Conservation (phyloP, 441 rosid genomes). For the California macrophylla region DNA sequence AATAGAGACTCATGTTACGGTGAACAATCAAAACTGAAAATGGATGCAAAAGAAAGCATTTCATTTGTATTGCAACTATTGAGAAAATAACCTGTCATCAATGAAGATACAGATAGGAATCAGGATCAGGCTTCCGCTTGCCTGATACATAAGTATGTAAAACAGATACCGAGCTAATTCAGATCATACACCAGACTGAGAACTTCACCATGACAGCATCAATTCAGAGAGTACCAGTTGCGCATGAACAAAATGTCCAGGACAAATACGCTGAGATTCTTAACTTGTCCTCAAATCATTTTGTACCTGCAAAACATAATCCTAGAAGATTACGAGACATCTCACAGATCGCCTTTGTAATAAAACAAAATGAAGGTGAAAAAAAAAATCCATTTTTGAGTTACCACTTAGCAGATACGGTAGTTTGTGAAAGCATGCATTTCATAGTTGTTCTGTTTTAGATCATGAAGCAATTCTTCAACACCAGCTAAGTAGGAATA, state of each 20-base stretch:
- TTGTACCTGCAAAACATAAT: slow-evolving; percentile 41
- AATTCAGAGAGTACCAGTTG: slow-evolving; percentile 38
- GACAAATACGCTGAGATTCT: slow-evolving; percentile 60
- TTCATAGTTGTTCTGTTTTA: slow-evolving; percentile 50
- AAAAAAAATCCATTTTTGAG: slow-evolving; percentile 7
- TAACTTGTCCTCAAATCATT: slow-evolving; percentile 67
- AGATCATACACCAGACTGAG: no score
- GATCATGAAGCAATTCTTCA: slow-evolving; percentile 47
- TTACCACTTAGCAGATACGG: slow-evolving; percentile 79
- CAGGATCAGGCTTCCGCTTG: slow-evolving; percentile 85
- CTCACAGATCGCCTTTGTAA: slow-evolving; percentile 4
- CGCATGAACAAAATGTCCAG: slow-evolving; percentile 88
- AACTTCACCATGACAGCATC: no score
- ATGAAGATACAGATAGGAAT: slow-evolving; percentile 66
- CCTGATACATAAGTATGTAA: slow-evolving; percentile 32
- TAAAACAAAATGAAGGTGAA: slow-evolving; percentile 1
- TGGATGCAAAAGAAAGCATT: not conserved
- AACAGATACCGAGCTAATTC: not conserved
- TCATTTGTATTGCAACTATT: not conserved
- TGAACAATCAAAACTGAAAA: not conserved
- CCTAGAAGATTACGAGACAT: slow-evolving; percentile 9
- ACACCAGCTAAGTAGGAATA: slow-evolving; percentile 68
- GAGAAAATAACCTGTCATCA: slow-evolving; percentile 57
- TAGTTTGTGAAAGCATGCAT: slow-evolving; percentile 93
- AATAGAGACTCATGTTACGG: not conserved